phyloP scores from a whole-genome alignment of 306 rosid species.

The Cucurbita ficifolia region DNA sequence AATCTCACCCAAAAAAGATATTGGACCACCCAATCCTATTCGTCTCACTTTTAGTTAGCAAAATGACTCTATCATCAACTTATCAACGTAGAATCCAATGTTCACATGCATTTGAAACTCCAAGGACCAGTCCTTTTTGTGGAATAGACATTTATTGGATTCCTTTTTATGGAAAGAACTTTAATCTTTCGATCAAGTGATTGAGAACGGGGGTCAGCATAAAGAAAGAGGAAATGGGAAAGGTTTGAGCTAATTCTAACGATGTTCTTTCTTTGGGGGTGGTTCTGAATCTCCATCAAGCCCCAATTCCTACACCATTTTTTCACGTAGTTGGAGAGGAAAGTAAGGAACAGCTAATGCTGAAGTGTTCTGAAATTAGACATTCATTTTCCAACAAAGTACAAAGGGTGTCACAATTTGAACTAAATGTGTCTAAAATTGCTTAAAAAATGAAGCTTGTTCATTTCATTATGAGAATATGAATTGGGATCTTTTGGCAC shows the following conservation, averaged over 20 bases:
- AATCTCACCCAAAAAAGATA: neutral
- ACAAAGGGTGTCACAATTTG: neutral
- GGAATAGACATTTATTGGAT: slow-evolving; percentile 5
- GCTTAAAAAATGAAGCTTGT: neutral
- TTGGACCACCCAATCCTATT: neutral
- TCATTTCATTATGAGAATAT: slow-evolving; percentile 7
- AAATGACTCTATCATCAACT: neutral
- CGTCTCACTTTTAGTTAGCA: neutral
- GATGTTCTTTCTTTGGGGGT: slow-evolving; percentile 4
- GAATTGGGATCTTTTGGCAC: slow-evolving; percentile 36
- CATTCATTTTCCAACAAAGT: slow-evolving; percentile 7
- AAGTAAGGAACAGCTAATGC: too few relatives aligned
- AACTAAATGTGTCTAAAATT: neutral
- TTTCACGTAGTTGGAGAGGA: slow-evolving; percentile 3
- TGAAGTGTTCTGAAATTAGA: slow-evolving; percentile 16
- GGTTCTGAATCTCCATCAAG: slow-evolving; percentile 38
- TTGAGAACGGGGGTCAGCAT: neutral
- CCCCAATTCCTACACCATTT: slow-evolving; percentile 27
- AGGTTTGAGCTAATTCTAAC: neutral
- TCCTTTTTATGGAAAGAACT: slow-evolving; percentile 1
- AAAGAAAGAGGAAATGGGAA: neutral
- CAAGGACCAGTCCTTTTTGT: neutral
- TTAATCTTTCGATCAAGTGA: neutral
- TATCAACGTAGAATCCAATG: slow-evolving; percentile 8
- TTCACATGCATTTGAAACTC: slow-evolving; percentile 4